A percentile compares a stretch with the other conserved stretches of the same genome.
Evolutionary conservation across 2,329 filamentous ascomycete genomes (phyloP).

Genomic region (Biscogniauxia sp.): DNA sequence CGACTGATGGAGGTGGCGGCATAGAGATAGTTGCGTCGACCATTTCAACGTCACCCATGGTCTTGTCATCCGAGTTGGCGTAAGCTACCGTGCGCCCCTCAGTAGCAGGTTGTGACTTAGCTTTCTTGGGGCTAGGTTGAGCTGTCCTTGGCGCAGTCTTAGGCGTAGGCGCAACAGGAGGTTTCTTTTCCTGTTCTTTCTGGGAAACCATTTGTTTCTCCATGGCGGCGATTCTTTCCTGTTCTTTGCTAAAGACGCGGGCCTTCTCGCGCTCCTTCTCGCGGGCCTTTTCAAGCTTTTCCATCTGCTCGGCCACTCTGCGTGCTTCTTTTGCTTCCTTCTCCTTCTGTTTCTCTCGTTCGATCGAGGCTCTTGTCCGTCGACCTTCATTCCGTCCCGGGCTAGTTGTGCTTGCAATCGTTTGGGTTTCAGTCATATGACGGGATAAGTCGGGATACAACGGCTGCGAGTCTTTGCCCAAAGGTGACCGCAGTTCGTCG

Average conservation of each 20-base stretch:
- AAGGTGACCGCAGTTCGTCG: conserved; percentile 42
- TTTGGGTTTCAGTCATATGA: conserved; percentile 32
- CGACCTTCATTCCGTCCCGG: conserved; percentile 43
- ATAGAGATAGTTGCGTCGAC: conserved; percentile 51
- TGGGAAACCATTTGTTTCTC: conserved; percentile 53
- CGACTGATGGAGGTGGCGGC: conserved; percentile 58
- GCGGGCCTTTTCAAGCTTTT: conserved; percentile 64
- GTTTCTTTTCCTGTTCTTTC: conserved; percentile 48
- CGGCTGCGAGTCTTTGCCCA: conserved; percentile 32
- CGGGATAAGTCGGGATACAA: conserved; percentile 48
- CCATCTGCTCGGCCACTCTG: conserved; percentile 57
- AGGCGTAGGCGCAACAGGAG: conserved; percentile 32
- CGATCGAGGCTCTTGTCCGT: conserved; percentile 57
- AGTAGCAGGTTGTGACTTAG: conserved; percentile 32
- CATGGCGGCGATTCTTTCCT: conserved; percentile 52
- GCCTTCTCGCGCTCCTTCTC: conserved; percentile 71
- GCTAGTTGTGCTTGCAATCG: conserved; percentile 38
- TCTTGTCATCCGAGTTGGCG: conserved; percentile 31
- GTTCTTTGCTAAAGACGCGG: conserved; percentile 55
- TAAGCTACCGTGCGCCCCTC: conserved; percentile 33
- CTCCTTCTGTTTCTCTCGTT: conserved; percentile 63
- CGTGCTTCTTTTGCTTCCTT: conserved; percentile 60
- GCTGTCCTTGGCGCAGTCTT: conserved; percentile 45
- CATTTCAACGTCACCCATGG: conserved; percentile 53
- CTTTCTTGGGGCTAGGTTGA: conserved; percentile 53